These are phyloP conservation scores for Dactylellina drechsleri DNA, from an alignment of 2,329 filamentous ascomycete species.

Conservation along the genomic window DNA sequence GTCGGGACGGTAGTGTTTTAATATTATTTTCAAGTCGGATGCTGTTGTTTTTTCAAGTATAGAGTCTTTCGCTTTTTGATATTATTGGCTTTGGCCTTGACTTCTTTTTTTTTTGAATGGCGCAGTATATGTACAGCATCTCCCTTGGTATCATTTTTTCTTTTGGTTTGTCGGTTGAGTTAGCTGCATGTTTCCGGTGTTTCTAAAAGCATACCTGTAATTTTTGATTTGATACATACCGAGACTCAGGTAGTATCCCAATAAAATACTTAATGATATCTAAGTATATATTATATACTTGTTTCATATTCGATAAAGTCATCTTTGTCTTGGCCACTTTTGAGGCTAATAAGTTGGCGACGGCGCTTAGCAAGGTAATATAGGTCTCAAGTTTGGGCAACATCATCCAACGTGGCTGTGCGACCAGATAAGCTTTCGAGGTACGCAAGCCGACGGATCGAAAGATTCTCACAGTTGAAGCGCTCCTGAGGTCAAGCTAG, in stretches of 20 bases:
- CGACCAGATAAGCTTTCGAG: conserved; percentile 48
- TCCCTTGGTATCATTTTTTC: background rate
- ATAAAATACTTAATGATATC: too few relatives aligned
- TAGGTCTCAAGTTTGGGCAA: conserved; percentile 6
- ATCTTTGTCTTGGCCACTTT: too few relatives aligned
- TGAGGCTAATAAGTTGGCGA: background rate
- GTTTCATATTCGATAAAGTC: too few relatives aligned
- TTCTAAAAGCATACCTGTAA: background rate
- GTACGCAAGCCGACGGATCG: conserved; percentile 27
- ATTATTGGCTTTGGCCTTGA: background rate
- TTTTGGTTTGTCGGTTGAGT: background rate
- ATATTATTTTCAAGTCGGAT: background rate
- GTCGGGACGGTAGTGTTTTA: background rate
- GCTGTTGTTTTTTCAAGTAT: background rate
- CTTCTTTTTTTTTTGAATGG: conserved; percentile 6
- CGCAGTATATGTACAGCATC: conserved; percentile 5
- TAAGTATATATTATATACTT: too few relatives aligned
- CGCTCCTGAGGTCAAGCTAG: background rate
- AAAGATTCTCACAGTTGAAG: background rate
- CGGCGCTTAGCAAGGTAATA: background rate
- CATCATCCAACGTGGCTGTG: conserved; percentile 51
- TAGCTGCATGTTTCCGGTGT: conserved; percentile 10
- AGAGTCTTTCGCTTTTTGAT: conserved; percentile 2
- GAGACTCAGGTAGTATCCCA: background rate
- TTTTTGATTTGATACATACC: background rate